These are phyloP conservation scores for Penicillium coffeae DNA, from an alignment of 495 filamentous ascomycete species.

Conservation along the genomic window DNA sequence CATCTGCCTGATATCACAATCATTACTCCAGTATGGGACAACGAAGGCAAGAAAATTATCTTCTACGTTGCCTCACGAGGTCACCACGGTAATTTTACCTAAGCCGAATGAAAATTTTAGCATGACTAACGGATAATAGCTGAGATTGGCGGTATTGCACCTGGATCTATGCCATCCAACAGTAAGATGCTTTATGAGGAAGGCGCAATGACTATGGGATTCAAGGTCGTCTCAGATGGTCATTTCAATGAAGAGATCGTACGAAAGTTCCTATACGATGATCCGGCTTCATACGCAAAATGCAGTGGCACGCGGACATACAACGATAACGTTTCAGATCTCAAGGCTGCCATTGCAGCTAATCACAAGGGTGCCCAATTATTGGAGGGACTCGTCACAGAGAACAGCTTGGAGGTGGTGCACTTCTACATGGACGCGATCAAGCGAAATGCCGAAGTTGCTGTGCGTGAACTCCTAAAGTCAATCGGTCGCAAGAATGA, in stretches of 20 bases:
- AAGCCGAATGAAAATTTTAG: too few relatives aligned
- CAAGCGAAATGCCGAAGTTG: slow-evolving; percentile 79
- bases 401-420: slow-evolving; percentile 82
- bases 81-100: slow-evolving; percentile 56
- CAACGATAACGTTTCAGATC: slow-evolving; percentile 86
- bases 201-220: slow-evolving; percentile 83
- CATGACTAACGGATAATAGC: slow-evolving; percentile 73
- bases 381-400: slow-evolving; percentile 71
- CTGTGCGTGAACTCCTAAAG: slow-evolving; percentile 73
- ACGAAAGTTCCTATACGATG: slow-evolving; percentile 68
- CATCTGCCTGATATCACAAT: slow-evolving; percentile 88
- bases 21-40: slow-evolving; percentile 75
- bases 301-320: slow-evolving; percentile 84
- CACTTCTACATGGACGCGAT: slow-evolving; percentile 91
- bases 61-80: slow-evolving; percentile 88
- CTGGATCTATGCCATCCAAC: slow-evolving; percentile 89
- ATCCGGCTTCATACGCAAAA: slow-evolving; percentile 75
- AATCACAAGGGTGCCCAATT: slow-evolving; percentile 92
- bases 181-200: slow-evolving; percentile 89
- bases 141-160: slow-evolving; percentile 89
- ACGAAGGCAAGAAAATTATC: slow-evolving; percentile 50
- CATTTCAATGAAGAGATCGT: slow-evolving; percentile 80
- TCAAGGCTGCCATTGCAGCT: slow-evolving; percentile 87
- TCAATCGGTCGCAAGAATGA: slow-evolving; percentile 66
- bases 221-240: slow-evolving; percentile 85